Conservation (phyloP, 345 rosid genomes). For the Gossypium bickii region DNA sequence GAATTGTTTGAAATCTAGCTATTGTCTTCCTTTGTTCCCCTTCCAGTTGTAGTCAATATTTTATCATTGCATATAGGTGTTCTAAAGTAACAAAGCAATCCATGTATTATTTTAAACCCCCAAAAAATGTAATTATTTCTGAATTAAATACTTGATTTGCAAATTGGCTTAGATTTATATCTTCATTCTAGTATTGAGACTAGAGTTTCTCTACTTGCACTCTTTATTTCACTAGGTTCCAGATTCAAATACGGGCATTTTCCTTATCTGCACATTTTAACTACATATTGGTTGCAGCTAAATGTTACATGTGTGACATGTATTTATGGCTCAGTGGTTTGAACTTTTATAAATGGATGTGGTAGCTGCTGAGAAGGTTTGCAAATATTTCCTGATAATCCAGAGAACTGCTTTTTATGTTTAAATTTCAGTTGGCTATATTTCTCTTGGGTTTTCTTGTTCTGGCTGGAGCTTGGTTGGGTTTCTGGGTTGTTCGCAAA, state of each 20-base stretch:
- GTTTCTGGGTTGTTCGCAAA: slow-evolving; percentile 87
- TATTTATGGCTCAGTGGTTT: not conserved
- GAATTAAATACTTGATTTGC: not conserved
- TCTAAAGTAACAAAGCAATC: not conserved
- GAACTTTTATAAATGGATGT: not conserved
- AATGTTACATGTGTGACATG: not conserved
- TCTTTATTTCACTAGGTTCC: not conserved
- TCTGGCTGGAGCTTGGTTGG: slow-evolving; percentile 90
- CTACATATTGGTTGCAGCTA: not conserved
- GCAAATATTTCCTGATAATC: slow-evolving; percentile 1
- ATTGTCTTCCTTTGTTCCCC: not conserved
- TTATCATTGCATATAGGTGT: not conserved
- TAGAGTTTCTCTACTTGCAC: not conserved
- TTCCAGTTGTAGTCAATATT: not conserved
- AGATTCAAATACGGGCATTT: not conserved
- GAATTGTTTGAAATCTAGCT: not conserved
- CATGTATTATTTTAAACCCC: not conserved
- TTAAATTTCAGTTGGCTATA: slow-evolving; percentile 51
- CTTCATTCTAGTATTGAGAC: not conserved
- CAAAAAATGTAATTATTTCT: not conserved
- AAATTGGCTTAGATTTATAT: not conserved
- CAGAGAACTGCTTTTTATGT: slow-evolving; percentile 5
- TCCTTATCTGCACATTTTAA: not conserved
- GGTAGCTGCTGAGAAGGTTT: slow-evolving; percentile 3
- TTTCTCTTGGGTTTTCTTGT: slow-evolving; percentile 67